Percentiles rank a stretch among this genome's conserved stretches.
Evolutionary conservation across 2,329 filamentous ascomycete genomes (phyloP).

Genomic region (Botrytis deweyae): DNA sequence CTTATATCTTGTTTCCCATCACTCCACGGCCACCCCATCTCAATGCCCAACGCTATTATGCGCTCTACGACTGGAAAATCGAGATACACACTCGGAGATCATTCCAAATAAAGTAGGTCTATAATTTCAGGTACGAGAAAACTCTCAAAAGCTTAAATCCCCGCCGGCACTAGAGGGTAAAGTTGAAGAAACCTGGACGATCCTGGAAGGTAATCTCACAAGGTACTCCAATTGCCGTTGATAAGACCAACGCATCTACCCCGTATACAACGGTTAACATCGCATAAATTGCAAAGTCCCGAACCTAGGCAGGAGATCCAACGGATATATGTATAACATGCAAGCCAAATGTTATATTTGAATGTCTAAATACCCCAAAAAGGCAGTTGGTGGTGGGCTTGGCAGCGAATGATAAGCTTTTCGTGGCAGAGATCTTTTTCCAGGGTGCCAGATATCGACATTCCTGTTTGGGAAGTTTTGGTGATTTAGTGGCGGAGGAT

Average conservation of each 20-base stretch:
- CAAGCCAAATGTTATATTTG: not conserved
- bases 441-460: constrained; percentile 4
- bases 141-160: not conserved
- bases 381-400: constrained; percentile 10
- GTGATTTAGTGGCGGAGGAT: constrained; percentile 6
- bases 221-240: not conserved
- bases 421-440: constrained; percentile 6
- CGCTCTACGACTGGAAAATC: not conserved
- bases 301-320: constrained; percentile 9
- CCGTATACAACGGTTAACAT: not conserved
- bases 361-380: not conserved
- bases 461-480: constrained; percentile 9
- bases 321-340: constrained; percentile 11
- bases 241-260: constrained; percentile 16
- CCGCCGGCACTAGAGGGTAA: not conserved
- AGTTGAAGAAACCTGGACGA: not conserved
- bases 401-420: constrained; percentile 16
- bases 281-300: constrained; percentile 8
- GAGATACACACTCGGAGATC: not conserved
- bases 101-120: constrained; percentile 15
- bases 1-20: not conserved
- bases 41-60: not conserved
- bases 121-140: not conserved
- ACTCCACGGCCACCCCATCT: not conserved
- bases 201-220: constrained; percentile 16